These are phyloP conservation scores for Beauveria rudraprayagi DNA, from an alignment of 2,329 filamentous ascomycete genomes.

Conservation along the genomic window DNA sequence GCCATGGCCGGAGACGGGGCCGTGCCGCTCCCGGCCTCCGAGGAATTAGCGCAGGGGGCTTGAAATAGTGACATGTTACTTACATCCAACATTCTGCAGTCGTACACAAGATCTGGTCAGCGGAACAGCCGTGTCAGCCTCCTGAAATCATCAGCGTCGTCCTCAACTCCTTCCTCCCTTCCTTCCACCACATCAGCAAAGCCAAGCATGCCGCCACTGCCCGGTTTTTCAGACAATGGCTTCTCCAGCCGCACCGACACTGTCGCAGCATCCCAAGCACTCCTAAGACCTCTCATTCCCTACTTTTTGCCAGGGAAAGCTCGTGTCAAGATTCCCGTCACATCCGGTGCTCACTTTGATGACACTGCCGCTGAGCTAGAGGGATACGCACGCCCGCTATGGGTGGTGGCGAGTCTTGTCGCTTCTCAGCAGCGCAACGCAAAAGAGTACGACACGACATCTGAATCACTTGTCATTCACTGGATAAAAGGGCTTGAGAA, in stretches of 20 bases:
- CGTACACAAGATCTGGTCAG: neutral
- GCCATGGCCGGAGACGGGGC: neutral
- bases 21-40: constrained; percentile 1
- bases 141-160: neutral
- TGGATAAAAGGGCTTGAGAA: constrained; percentile 25
- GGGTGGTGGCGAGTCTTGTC: constrained; percentile 30
- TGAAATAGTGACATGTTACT: neutral
- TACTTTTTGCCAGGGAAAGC: constrained; percentile 28
- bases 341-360: constrained; percentile 34
- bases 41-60: neutral
- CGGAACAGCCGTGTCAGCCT: neutral
- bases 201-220: constrained; percentile 26
- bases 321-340: constrained; percentile 28
- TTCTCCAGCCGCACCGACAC: constrained; percentile 28
- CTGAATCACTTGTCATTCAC: constrained; percentile 13
- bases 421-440: constrained; percentile 20
- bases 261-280: constrained; percentile 24
- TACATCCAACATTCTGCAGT: accelerated
- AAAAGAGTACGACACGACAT: neutral
- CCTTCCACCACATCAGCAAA: neutral
- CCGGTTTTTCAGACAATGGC: constrained; percentile 34
- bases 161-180: neutral
- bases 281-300: constrained; percentile 25
- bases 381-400: constrained; percentile 34
- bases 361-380: constrained; percentile 37